Percentiles rank a stretch among this genome's conserved stretches.
Conservation (phyloP, 305 asterid genomes). For the Fraxinus floribunda region DNA sequence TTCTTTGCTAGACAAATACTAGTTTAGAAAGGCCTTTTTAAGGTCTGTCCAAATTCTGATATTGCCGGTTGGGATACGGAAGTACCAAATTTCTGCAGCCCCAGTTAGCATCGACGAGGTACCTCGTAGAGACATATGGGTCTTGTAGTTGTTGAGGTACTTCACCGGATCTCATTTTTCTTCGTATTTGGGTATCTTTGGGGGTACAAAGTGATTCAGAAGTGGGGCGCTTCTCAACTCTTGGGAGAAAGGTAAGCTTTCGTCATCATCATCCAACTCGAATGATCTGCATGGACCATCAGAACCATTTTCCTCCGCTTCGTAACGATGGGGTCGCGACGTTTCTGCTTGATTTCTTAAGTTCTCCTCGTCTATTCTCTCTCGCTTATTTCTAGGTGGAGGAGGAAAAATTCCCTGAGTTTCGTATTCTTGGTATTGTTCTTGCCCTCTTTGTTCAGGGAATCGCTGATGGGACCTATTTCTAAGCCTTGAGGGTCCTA, state of each 20-base stretch:
- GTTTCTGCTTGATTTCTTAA: neutral
- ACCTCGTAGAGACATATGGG: neutral
- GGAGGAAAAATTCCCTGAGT: neutral
- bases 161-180: neutral
- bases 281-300: neutral
- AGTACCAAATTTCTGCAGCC: neutral
- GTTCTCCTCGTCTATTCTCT: neutral
- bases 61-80: neutral
- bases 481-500: neutral
- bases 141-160: neutral
- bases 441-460: neutral
- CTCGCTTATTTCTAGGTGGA: neutral
- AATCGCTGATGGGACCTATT: neutral
- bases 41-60: neutral
- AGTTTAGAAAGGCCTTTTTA: neutral
- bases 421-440: neutral
- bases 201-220: neutral
- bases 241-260: neutral
- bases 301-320: neutral
- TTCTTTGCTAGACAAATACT: neutral
- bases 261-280: neutral
- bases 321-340: neutral
- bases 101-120: neutral
- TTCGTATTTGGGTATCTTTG: neutral
- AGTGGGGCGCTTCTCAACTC: neutral